phyloP scores from a whole-genome alignment of 805 yeast genomes.

The Hanseniaspora singularis region DNA sequence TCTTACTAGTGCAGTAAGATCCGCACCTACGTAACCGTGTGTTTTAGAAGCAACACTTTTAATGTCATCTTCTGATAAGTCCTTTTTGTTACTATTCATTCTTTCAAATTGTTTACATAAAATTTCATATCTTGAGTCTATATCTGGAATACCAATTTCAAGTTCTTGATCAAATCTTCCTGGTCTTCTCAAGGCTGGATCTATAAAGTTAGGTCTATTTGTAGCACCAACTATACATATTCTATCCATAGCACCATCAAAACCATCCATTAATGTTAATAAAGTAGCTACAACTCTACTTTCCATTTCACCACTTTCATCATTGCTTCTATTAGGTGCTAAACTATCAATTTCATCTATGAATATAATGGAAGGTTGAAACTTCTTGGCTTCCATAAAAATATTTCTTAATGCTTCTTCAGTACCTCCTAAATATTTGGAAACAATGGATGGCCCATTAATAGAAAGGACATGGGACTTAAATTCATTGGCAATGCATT shows the following conservation, averaged over 20 bases:
- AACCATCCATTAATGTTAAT: constrained; percentile 68
- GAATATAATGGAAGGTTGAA: constrained; percentile 77
- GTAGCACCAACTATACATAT: constrained; percentile 66
- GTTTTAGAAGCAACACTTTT: constrained; percentile 58
- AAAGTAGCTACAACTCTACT: constrained; percentile 82
- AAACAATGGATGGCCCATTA: constrained; percentile 83
- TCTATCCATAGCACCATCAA: constrained; percentile 38
- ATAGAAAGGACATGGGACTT: constrained; percentile 77
- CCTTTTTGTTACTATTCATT: constrained; percentile 35
- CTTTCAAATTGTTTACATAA: constrained; percentile 46
- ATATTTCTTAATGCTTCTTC: constrained; percentile 72
- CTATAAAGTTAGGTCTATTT: constrained; percentile 56
- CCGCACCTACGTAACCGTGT: constrained; percentile 98
- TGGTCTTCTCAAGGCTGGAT: constrained; percentile 67
- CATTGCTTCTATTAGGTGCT: constrained; percentile 72
- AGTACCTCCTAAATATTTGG: constrained; percentile 89
- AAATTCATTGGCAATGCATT: constrained; percentile 66
- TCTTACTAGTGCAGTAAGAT: constrained; percentile 71
- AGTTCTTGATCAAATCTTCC: constrained; percentile 85
- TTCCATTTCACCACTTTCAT: constrained; percentile 84
- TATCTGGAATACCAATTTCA: constrained; percentile 87
- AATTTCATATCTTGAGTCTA: constrained; percentile 63
- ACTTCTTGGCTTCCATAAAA: constrained; percentile 73
- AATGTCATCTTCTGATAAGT: constrained; percentile 39
- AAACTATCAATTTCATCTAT: constrained; percentile 90